Base-by-base conservation (phyloP, 768 basidiomycete species). In the Trametes elegans region DNA sequence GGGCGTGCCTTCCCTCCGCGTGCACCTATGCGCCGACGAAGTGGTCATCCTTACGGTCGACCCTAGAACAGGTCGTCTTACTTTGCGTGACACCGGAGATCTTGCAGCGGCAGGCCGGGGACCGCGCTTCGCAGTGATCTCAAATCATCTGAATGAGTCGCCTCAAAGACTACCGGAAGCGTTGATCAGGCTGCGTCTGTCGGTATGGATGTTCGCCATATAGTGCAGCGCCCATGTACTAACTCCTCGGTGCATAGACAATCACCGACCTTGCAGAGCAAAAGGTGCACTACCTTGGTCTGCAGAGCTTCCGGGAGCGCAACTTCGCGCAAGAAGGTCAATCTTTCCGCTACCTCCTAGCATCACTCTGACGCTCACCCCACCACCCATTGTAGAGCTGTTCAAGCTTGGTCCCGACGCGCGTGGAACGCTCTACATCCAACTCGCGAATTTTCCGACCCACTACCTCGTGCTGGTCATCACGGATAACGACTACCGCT, bases 391-490 rank as follows among this genome's bases (percentile, higher is more conserved):
- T 53, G 21, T 58, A 90, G 93, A 95, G 66, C 53, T 84, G 38
- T 68, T 70, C 18, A 92, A 92, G 64, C 77, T 93, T 45, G 92
- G 93, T 0, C 72, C 80, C 1, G 68, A 79, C 13, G 76, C 79
- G 19, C 82, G 83, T 41, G 82, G 80, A 34, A 80, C 71, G 39
- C 75, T 94, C 23, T 93, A 85, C 69, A 87, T 94, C 57, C 86
- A 89, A 62, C 78, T 95, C 7, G 66, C 83, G 36, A 87, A 82
- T 54, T 92, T 90, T 64, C 85, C 88, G 1, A 79, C 74, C 40
- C 88, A 95, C 66, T 93, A 92, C 67, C 83, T 97, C 35, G 90
- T 92, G 10, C 78, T 95, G 23, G 85, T 93, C 36, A 82, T 93
- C 58, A 84, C 84, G 0, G 87, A 92, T 55, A 78, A 84, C 41